Evolutionary conservation across 768 basidiomycete genomes (phyloP), one percentile per base, ranked within the genome.

Genomic region (Boletus rubescentipes): DNA sequence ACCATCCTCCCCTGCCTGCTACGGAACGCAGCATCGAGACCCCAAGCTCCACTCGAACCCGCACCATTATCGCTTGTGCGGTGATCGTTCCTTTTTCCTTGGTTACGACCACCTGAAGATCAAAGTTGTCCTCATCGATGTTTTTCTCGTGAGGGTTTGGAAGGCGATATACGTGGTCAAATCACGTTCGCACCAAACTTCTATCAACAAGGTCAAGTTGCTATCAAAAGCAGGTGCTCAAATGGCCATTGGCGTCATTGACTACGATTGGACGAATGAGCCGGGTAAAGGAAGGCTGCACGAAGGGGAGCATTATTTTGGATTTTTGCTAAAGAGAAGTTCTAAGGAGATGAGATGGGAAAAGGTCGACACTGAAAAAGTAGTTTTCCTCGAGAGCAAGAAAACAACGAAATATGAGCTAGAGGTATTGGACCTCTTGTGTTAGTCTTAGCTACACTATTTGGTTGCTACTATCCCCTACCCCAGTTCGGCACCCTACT

Each of bases 1-100:
- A 35, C 54, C 54, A 4, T 55, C 50, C 15, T 55, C 54, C 10
- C 50, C 54, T 21, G 43, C 26, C 1, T 53, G 54, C 37, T 55
- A 45, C n/a, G 42, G 54, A 5, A 26, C 7, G 9, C 18, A 55
- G 20, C 37, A 36, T 6, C 36, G 38, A 15, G 43, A 53, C 38
- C 26, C 32, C 5, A 37, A 45, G n/a, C 7, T 53, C 15, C 9
- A 53, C 31, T 10, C 14, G 5, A 23, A 21, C 18, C 38, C 37
- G 11, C 43, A 55, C 18, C 54, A 12, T 0, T 46, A 55, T 46
- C 43, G 38, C 21, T 6, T 55, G 18, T 45, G 54, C 9, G 44
- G 51, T 1, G 50, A 55, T 9, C 51, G 50, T 4, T 35, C 43
- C 26, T 53, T 46, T 35, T 53, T 43, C 12, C 31, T 55, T 11